Percentiles rank a stretch among this genome's conserved stretches.
These are phyloP conservation scores for Knoxia roxburghii DNA, from an alignment of 257 asterid species.

Conservation along the genomic window DNA sequence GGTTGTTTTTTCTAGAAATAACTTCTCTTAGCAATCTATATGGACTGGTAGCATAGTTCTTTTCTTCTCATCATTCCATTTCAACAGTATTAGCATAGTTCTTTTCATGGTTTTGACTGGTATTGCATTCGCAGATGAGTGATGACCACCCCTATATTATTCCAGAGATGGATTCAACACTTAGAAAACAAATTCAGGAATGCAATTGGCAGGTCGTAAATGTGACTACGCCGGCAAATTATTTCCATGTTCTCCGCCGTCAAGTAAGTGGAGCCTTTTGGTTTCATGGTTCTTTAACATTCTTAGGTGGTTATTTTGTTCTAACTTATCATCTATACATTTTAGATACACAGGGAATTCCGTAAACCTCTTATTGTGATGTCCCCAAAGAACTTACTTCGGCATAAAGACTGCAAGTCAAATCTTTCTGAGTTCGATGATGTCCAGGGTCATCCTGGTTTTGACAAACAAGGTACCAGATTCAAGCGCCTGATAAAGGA, in stretches of 20 bases:
- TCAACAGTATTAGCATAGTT: neutral
- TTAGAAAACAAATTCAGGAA: constrained; percentile 85
- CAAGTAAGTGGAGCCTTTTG: constrained; percentile 49
- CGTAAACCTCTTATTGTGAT: constrained; percentile 94
- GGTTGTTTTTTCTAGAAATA: neutral
- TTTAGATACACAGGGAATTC: constrained; percentile 84
- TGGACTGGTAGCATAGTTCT: neutral
- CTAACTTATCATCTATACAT: constrained; percentile 21
- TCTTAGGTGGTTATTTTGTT: constrained; percentile 7
- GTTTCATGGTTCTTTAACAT: constrained; percentile 3
- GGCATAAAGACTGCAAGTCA: constrained; percentile 90
- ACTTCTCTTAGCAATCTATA: neutral
- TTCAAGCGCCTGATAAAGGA: constrained; percentile 93
- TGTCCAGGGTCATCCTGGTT: constrained; percentile 93
- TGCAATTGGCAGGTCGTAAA: constrained; percentile 99
- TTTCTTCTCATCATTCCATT: neutral
- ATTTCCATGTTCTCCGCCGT: constrained; percentile 96
- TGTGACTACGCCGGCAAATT: constrained; percentile 97
- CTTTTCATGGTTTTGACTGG: constrained; percentile 5
- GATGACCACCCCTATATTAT: constrained; percentile 84
- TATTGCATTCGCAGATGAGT: constrained; percentile 72
- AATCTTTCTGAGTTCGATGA: constrained; percentile 89
- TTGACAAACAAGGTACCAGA: constrained; percentile 95
- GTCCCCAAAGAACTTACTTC: constrained; percentile 92
- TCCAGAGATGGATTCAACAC: constrained; percentile 96